Percentiles rank a stretch among this genome's conserved stretches.
phyloP scores from a whole-genome alignment of 441 rosid species.

The Jatropha multifida region DNA sequence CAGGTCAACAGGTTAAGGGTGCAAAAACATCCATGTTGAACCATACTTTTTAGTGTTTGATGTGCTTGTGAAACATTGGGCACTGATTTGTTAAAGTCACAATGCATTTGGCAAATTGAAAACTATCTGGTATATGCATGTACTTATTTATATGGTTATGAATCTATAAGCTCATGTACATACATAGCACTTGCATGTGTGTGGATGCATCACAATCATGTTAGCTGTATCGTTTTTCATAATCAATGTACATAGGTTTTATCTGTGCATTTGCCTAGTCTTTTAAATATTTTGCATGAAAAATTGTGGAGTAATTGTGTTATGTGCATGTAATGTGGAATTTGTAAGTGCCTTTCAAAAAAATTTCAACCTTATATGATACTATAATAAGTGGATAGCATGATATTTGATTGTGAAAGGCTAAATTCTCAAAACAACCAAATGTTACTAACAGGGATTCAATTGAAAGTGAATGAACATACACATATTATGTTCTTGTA shows the following conservation, averaged over 20 bases:
- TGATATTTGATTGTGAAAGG: no score
- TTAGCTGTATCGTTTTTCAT: no score
- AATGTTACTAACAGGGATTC: neutral
- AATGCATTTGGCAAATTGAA: no score
- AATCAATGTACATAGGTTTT: no score
- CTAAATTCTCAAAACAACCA: neutral
- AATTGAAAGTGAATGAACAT: no score
- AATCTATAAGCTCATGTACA: no score
- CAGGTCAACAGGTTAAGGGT: neutral
- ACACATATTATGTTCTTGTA: no score
- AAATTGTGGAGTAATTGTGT: neutral
- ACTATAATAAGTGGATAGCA: neutral
- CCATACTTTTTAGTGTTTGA: neutral
- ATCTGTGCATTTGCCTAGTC: no score
- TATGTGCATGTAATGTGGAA: neutral
- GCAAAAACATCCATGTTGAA: neutral
- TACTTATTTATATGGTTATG: neutral
- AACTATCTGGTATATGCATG: neutral
- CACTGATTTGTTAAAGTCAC: neutral
- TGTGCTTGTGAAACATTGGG: slow-evolving; percentile 1
- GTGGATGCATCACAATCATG: no score
- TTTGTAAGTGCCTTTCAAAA: neutral
- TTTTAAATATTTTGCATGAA: no score
- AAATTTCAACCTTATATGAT: no score
- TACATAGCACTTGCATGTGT: no score